A percentile compares a stretch with the other conserved stretches of the same genome.
phyloP scores from a whole-genome alignment of 1,284 basidiomycete species.

The Rhizoctonia solani region DNA sequence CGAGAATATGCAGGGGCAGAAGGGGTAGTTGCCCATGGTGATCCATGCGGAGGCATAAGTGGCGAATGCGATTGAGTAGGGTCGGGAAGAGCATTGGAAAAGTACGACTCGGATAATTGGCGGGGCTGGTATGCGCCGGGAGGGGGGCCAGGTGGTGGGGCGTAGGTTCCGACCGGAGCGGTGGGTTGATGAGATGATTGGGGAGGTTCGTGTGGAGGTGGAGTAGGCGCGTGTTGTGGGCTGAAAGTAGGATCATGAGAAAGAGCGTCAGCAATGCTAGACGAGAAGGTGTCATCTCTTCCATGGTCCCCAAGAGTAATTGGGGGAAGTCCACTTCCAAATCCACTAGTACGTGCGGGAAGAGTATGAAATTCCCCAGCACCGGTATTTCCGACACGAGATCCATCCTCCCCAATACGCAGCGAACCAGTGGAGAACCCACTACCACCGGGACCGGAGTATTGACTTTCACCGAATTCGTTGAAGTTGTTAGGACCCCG shows the following conservation, averaged over 20 bases:
- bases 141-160: constrained; percentile 40
- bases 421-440: constrained; percentile 37
- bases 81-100: constrained; percentile 11
- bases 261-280: constrained; percentile 26
- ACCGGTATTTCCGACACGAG: constrained; percentile 38
- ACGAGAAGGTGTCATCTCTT: constrained; percentile 15
- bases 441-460: constrained; percentile 2
- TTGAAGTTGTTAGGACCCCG: constrained; percentile 14
- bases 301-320: constrained; percentile 19
- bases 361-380: constrained; percentile 44
- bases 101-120: constrained; percentile 54
- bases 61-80: neutral
- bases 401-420: constrained; percentile 36
- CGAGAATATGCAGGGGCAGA: constrained; percentile 14
- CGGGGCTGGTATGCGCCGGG: constrained; percentile 1
- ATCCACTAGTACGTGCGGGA: constrained; percentile 46
- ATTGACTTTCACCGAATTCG: constrained; percentile 38
- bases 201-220: no score
- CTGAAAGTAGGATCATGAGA: constrained; percentile 12
- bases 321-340: constrained; percentile 28
- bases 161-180: constrained; percentile 43
- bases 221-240: constrained; percentile 33
- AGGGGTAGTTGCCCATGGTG: constrained; percentile 21
- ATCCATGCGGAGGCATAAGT: constrained; percentile 1
- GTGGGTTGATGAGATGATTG: constrained; percentile 41